Percentiles rank a stretch among this genome's conserved stretches.
Evolutionary conservation across 2,329 filamentous ascomycete genomes (phyloP).

Genomic region (Apiospora marii): DNA sequence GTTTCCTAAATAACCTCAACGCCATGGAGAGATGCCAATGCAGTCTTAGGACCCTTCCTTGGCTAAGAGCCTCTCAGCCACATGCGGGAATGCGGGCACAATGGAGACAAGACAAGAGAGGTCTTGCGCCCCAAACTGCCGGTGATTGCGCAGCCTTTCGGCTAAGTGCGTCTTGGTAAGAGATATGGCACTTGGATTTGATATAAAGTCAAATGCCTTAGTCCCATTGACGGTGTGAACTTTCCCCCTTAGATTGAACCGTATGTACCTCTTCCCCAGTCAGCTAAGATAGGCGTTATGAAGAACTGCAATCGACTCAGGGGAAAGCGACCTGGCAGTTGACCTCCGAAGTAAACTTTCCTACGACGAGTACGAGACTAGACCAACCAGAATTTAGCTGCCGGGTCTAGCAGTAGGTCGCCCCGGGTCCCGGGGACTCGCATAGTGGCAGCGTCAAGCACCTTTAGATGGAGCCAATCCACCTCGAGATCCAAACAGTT

Average conservation of each 20-base stretch:
- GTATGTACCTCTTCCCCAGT: neutral
- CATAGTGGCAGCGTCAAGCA: neutral
- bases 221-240: neutral
- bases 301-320: neutral
- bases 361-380: neutral
- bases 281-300: neutral
- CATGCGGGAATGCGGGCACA: neutral
- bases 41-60: neutral
- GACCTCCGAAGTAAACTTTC: neutral
- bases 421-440: neutral
- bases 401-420: slow-evolving; percentile 8
- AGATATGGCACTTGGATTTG: slow-evolving; percentile 8
- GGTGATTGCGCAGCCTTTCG: neutral
- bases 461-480: slow-evolving; percentile 5
- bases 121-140: neutral
- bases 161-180: slow-evolving; percentile 5
- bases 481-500: neutral
- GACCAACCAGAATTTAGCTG: neutral
- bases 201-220: neutral
- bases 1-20: neutral
- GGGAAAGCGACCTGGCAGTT: neutral
- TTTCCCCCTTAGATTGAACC: neutral
- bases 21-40: neutral
- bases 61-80: neutral
- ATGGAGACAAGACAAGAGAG: neutral